phyloP scores from a whole-genome alignment of 2,329 filamentous ascomycete species.

The Hypoxylon sp. region DNA sequence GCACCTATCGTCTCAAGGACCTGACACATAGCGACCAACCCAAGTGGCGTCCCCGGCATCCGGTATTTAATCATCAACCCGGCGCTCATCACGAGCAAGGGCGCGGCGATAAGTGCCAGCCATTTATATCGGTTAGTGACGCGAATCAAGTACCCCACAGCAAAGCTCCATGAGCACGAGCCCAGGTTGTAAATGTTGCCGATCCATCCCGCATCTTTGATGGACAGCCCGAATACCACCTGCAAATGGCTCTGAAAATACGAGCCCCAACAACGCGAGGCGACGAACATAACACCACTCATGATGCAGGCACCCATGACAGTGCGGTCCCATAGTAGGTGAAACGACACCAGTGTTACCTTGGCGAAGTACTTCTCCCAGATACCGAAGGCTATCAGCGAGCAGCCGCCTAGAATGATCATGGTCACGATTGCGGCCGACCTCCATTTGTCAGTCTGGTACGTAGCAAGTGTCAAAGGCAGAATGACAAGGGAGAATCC shows the following conservation, averaged over 20 bases:
- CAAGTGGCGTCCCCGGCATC: slow-evolving; percentile 62
- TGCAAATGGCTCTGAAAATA: slow-evolving; percentile 56
- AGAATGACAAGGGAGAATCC: slow-evolving; percentile 52
- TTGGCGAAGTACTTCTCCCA: slow-evolving; percentile 68
- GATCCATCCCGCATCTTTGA: slow-evolving; percentile 57
- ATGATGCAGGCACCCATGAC: slow-evolving; percentile 61
- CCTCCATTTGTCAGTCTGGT: slow-evolving; percentile 60
- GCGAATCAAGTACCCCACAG: slow-evolving; percentile 64
- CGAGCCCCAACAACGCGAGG: slow-evolving; percentile 57
- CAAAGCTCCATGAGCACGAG: slow-evolving; percentile 59
- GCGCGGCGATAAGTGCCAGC: slow-evolving; percentile 55
- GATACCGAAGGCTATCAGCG: slow-evolving; percentile 65
- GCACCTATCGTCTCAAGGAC: slow-evolving; percentile 69
- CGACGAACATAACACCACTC: slow-evolving; percentile 49
- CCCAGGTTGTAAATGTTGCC: slow-evolving; percentile 60
- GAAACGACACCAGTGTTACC: slow-evolving; percentile 66
- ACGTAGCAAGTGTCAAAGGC: slow-evolving; percentile 66
- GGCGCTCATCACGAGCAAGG: slow-evolving; percentile 65
- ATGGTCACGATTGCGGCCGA: slow-evolving; percentile 64
- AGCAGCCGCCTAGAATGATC: slow-evolving; percentile 67
- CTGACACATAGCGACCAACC: slow-evolving; percentile 70
- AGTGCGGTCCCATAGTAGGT: slow-evolving; percentile 60
- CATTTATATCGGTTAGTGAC: slow-evolving; percentile 66
- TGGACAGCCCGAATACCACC: slow-evolving; percentile 55
- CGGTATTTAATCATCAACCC: slow-evolving; percentile 71